Evolutionary conservation across 139 green algal genomes (phyloP).

Genomic region (Penium margaritaceum): DNA sequence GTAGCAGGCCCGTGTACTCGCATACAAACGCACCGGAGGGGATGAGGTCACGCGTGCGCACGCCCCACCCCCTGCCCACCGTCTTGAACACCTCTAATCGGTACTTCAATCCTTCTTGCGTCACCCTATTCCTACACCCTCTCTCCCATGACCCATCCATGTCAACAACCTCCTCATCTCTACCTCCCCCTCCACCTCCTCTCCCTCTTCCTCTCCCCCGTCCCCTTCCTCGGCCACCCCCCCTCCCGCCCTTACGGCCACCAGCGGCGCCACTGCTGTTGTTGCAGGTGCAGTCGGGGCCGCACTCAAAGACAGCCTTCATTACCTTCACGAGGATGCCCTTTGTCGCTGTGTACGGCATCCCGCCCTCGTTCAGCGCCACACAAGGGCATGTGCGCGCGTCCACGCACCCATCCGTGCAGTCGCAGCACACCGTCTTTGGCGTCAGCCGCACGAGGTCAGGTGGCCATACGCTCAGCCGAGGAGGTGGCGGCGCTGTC

Average conservation of each 20-base stretch:
- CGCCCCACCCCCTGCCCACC: constrained; percentile 36
- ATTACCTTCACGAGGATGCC: constrained; percentile 12
- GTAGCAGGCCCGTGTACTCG: constrained; percentile 36
- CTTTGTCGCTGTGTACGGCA: constrained; percentile 21
- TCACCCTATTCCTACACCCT: constrained; percentile 30
- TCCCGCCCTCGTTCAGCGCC: constrained; percentile 8
- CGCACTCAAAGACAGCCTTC: constrained; percentile 34
- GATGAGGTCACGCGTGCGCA: constrained; percentile 47
- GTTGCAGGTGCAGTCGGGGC: constrained; percentile 14
- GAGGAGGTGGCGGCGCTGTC: no score
- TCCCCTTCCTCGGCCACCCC: not conserved
- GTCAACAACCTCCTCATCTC: no score
- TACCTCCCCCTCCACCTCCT: no score
- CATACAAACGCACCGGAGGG: constrained; percentile 37
- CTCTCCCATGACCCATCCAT: no score
- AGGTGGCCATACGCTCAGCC: no score
- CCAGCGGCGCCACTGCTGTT: not conserved
- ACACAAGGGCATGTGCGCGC: constrained; percentile 16
- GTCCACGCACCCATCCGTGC: constrained; percentile 9
- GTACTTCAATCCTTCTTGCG: constrained; percentile 20
- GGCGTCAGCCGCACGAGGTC: no score
- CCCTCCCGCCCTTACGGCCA: not conserved
- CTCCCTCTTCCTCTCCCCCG: no score
- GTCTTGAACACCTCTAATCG: constrained; percentile 46
- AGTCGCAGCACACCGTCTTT: not conserved